Conservation (phyloP, 176 grass and related monocot genomes). For the Aegilops longissima region DNA sequence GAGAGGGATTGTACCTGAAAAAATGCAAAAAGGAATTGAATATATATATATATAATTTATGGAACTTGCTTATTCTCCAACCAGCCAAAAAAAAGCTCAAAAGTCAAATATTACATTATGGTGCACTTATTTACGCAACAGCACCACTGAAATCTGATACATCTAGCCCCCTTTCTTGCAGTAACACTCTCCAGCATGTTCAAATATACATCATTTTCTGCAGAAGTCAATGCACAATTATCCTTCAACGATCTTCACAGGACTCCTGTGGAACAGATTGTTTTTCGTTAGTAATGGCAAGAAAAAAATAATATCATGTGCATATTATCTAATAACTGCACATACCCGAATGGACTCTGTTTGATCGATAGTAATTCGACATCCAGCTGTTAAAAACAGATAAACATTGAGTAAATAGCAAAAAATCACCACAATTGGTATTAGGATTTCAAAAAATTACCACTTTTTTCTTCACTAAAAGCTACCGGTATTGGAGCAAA, state of each 20-base stretch:
- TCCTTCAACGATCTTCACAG: slow-evolving; percentile 90
- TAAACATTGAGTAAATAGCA: background rate
- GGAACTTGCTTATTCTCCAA: background rate
- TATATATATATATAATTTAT: background rate
- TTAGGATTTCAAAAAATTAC: too few relatives aligned
- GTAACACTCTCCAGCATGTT: background rate
- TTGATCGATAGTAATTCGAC: slow-evolving; percentile 15
- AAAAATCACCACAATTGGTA: too few relatives aligned
- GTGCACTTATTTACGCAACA: background rate
- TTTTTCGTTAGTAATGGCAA: background rate
- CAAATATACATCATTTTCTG: slow-evolving; percentile 32
- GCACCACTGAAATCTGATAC: slow-evolving; percentile 2
- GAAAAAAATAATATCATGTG: background rate
- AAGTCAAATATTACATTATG: slow-evolving; percentile 22
- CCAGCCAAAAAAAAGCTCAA: background rate
- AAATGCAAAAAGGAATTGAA: background rate
- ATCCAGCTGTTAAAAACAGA: slow-evolving; percentile 53
- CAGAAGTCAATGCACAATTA: slow-evolving; percentile 47
- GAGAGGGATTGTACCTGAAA: background rate
- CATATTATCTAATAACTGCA: background rate
- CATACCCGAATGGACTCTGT: slow-evolving; percentile 24
- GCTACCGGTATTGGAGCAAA: too few relatives aligned
- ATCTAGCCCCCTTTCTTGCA: slow-evolving; percentile 9
- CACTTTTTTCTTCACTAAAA: too few relatives aligned
- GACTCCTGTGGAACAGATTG: slow-evolving; percentile 49